These are phyloP conservation scores for Periconia digitata DNA, from an alignment of 2,329 filamentous ascomycete species.

Conservation along the genomic window DNA sequence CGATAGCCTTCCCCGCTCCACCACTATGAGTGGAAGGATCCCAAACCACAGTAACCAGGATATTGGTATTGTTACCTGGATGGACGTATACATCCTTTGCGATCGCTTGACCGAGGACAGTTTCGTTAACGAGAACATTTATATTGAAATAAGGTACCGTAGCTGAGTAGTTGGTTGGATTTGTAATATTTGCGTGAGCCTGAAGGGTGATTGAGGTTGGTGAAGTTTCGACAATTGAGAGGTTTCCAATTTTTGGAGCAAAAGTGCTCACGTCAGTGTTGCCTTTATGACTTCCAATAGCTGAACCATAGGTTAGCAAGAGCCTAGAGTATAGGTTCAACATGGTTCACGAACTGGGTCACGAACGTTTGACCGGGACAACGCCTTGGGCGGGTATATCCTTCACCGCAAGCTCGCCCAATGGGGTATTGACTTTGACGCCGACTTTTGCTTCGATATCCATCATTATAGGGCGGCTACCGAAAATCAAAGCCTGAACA, in stretches of 20 bases:
- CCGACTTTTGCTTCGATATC: conserved; percentile 79
- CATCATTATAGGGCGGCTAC: conserved; percentile 67
- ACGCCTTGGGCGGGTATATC: conserved; percentile 81
- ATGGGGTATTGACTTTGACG: conserved; percentile 75
- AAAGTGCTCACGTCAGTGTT: conserved; percentile 47
- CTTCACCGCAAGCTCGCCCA: conserved; percentile 79
- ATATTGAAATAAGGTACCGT: conserved; percentile 78
- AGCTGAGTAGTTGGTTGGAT: conserved; percentile 85
- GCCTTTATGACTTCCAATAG: conserved; percentile 48
- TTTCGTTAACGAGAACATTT: conserved; percentile 72
- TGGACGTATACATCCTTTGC: conserved; percentile 64
- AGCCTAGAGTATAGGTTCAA: conserved; percentile 10
- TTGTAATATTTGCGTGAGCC: conserved; percentile 79
- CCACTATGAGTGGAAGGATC: conserved; percentile 67
- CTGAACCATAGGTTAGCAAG: conserved; percentile 39
- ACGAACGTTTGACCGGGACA: conserved; percentile 93
- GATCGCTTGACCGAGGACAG: conserved; percentile 73
- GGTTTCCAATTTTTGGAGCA: conserved; percentile 67
- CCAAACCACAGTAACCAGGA: conserved; percentile 72
- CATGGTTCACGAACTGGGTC: conserved; percentile 52
- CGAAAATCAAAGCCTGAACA: conserved; percentile 78
- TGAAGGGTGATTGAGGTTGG: conserved; percentile 69
- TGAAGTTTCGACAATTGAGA: conserved; percentile 74
- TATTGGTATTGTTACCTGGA: conserved; percentile 70
- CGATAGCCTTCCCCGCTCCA: conserved; percentile 60